Conservation (phyloP, 225 moss, liverwort and hornwort genomes). For the Marchantia polymorpha region DNA sequence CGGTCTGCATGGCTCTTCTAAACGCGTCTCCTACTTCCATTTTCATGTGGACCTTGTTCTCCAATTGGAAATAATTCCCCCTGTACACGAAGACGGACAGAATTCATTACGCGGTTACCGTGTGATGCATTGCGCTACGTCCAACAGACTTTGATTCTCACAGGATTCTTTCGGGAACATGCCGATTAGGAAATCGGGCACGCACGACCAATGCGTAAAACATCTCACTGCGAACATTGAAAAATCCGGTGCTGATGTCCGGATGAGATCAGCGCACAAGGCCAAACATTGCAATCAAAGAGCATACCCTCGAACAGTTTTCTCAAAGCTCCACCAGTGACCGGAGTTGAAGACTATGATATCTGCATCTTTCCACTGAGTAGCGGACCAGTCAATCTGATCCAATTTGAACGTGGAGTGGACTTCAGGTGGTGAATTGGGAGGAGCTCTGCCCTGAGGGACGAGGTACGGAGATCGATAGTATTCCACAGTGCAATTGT, state of each 20-base stretch:
- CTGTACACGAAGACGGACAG: constrained; percentile 31
- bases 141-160: not conserved
- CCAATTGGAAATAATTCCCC: constrained; percentile 53
- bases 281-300: no score
- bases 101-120: not conserved
- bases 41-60: constrained; percentile 30
- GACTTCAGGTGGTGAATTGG: constrained; percentile 37
- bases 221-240: no score
- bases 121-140: not conserved
- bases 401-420: constrained; percentile 55
- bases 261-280: not conserved
- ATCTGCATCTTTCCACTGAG: constrained; percentile 61
- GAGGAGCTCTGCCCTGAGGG: constrained; percentile 58
- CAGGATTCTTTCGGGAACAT: not conserved
- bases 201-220: no score
- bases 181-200: not conserved
- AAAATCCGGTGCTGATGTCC: no score
- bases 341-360: constrained; percentile 75
- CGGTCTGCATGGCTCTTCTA: constrained; percentile 44
- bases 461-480: constrained; percentile 73
- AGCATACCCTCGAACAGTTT: constrained; percentile 61
- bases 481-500: constrained; percentile 77
- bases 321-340: constrained; percentile 82
- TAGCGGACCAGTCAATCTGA: constrained; percentile 40
- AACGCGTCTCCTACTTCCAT: constrained; percentile 50